A percentile compares a stretch with the other conserved stretches of the same genome.
Evolutionary conservation across 2,329 filamentous ascomycete species (phyloP).

Genomic region (Aspergillus versicolor): DNA sequence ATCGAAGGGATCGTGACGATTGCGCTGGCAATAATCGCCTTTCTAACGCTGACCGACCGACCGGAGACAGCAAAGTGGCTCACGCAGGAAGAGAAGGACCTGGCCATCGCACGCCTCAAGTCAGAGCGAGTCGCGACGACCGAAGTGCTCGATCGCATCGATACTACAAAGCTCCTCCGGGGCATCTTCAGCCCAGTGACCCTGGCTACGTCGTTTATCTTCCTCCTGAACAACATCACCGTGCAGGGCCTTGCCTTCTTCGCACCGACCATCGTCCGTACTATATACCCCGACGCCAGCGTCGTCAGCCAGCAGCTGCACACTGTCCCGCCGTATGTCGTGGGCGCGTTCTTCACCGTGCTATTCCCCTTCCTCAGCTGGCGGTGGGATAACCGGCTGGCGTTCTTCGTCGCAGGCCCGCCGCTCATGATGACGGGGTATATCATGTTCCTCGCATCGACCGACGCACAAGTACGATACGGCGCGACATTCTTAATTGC

Average conservation of each 20-base stretch:
- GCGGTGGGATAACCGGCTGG: conserved; percentile 58
- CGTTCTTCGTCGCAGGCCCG: conserved; percentile 60
- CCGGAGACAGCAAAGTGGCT: conserved; percentile 69
- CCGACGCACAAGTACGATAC: conserved; percentile 57
- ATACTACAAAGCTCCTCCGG: conserved; percentile 57
- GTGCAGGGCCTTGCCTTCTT: conserved; percentile 72
- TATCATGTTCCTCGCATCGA: conserved; percentile 66
- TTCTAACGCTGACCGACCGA: conserved; percentile 66
- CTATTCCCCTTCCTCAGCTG: conserved; percentile 62
- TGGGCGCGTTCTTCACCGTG: conserved; percentile 66
- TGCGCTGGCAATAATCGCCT: conserved; percentile 58
- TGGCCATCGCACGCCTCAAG: conserved; percentile 67
- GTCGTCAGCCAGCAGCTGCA: conserved; percentile 66
- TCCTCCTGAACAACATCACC: conserved; percentile 67
- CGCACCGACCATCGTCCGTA: conserved; percentile 66
- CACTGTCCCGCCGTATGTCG: conserved; percentile 69
- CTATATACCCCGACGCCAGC: conserved; percentile 61
- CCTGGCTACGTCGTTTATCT: conserved; percentile 56
- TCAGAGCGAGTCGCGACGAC: conserved; percentile 65
- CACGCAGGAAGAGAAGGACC: conserved; percentile 61
- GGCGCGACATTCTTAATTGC: conserved; percentile 70
- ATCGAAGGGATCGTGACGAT: conserved; percentile 68
- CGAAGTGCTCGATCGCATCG: conserved; percentile 63
- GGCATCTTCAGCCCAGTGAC: conserved; percentile 67
- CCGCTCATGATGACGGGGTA: conserved; percentile 69